phyloP scores from a whole-genome alignment of 306 rosid species.

The Pueraria montana region DNA sequence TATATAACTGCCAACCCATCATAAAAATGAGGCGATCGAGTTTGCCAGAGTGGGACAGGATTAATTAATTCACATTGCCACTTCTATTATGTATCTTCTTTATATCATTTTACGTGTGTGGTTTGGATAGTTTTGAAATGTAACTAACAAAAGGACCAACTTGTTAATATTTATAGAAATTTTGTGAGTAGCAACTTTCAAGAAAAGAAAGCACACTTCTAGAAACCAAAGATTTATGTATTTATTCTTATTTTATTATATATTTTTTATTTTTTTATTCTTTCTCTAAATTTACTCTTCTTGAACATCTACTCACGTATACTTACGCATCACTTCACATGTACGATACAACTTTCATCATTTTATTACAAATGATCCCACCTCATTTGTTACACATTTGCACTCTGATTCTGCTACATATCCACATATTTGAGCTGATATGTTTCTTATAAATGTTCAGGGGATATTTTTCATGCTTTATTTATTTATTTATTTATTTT shows the following conservation, averaged over 20 bases:
- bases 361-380: too few relatives aligned
- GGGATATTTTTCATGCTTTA: too few relatives aligned
- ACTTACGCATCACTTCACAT: neutral
- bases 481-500: too few relatives aligned
- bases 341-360: too few relatives aligned
- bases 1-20: neutral
- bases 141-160: neutral
- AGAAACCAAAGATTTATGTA: neutral
- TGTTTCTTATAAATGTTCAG: too few relatives aligned
- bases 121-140: neutral
- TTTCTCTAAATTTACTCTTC: neutral
- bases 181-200: neutral
- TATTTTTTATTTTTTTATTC: too few relatives aligned
- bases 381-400: too few relatives aligned
- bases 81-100: neutral
- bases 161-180: neutral
- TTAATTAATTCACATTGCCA: neutral
- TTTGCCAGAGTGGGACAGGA: neutral
- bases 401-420: too few relatives aligned
- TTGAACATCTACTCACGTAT: too few relatives aligned
- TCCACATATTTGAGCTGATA: too few relatives aligned
- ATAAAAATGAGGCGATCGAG: neutral
- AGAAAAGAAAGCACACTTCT: neutral
- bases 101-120: neutral
- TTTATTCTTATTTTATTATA: neutral